Percentiles rank a stretch among this genome's conserved stretches.
Conservation (phyloP, 352 stramenopile species). For the Globisporangium echinulatum region DNA sequence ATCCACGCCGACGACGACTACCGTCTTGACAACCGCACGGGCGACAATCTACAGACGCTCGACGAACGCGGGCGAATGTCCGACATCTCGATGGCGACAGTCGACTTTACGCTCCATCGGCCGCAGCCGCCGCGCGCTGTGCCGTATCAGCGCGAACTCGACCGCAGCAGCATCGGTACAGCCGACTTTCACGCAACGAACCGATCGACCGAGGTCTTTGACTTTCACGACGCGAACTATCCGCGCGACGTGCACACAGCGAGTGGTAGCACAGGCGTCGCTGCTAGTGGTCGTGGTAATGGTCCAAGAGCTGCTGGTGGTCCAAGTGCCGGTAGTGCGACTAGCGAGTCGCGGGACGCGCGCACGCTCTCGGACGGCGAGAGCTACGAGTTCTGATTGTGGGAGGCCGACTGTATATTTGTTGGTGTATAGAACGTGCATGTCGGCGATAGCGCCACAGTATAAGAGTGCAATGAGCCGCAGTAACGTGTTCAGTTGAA, state of each 20-base stretch:
- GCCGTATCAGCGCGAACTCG: slow-evolving; percentile 9
- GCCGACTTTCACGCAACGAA: slow-evolving; percentile 22
- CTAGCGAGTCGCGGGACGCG: slow-evolving; percentile 15
- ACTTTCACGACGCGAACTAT: slow-evolving; percentile 28
- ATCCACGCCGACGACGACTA: slow-evolving; percentile 39
- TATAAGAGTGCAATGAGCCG: no score
- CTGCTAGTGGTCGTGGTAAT: no score
- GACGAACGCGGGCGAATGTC: slow-evolving; percentile 13
- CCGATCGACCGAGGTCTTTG: slow-evolving; percentile 31
- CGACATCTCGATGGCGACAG: slow-evolving; percentile 15
- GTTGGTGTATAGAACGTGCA: no score
- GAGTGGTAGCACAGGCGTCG: no score
- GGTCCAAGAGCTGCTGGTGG: not conserved
- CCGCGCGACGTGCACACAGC: not conserved
- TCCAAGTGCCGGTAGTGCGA: not conserved
- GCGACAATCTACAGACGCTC: slow-evolving; percentile 10
- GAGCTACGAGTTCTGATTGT: slow-evolving; percentile 66
- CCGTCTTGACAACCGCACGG: slow-evolving; percentile 7
- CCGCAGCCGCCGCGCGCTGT: slow-evolving; percentile 9
- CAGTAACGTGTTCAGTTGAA: no score
- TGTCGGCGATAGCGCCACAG: no score
- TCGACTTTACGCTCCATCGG: slow-evolving; percentile 18
- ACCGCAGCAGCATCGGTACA: slow-evolving; percentile 8
- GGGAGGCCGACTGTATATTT: no score
- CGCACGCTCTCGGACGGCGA: slow-evolving; percentile 53